Percentiles rank a stretch among this genome's conserved stretches.
Evolutionary conservation across 2,329 filamentous ascomycete species (phyloP).

Genomic region (Emmonsia crescens): DNA sequence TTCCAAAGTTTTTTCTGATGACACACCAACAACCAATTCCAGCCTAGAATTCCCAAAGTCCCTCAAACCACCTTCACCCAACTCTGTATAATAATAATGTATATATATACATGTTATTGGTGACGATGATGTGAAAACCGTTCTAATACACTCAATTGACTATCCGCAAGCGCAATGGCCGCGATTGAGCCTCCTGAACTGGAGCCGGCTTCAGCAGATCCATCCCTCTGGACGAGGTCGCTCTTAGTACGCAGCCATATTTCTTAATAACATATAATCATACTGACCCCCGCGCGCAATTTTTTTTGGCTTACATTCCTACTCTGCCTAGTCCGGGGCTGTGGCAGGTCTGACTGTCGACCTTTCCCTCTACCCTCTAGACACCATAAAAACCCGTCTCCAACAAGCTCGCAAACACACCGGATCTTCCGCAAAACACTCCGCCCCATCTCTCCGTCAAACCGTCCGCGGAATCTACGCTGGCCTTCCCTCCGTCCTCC

Average conservation of each 20-base stretch:
- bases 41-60: not conserved
- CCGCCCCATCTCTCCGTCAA: constrained; percentile 58
- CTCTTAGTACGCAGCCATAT: constrained; percentile 24
- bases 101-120: not conserved
- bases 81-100: not conserved
- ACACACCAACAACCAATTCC: not conserved
- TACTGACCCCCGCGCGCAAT: not conserved
- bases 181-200: constrained; percentile 20
- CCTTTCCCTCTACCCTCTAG: constrained; percentile 91
- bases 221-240: constrained; percentile 35
- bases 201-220: constrained; percentile 25
- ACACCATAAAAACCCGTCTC: constrained; percentile 95
- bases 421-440: constrained; percentile 13
- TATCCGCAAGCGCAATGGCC: constrained; percentile 9
- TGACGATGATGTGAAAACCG: not conserved
- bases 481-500: constrained; percentile 76
- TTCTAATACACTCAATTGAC: not conserved
- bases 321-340: constrained; percentile 56
- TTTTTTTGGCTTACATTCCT: not conserved
- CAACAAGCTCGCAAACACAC: constrained; percentile 55
- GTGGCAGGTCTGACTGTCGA: constrained; percentile 93
- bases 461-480: constrained; percentile 89
- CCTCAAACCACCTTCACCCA: not conserved
- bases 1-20: constrained; percentile 1
- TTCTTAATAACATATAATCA: not conserved